A percentile compares a stretch with the other conserved stretches of the same genome.
Conservation (phyloP, 2,329 filamentous ascomycete species). For the Arthrobotrys pseudoclavata region DNA sequence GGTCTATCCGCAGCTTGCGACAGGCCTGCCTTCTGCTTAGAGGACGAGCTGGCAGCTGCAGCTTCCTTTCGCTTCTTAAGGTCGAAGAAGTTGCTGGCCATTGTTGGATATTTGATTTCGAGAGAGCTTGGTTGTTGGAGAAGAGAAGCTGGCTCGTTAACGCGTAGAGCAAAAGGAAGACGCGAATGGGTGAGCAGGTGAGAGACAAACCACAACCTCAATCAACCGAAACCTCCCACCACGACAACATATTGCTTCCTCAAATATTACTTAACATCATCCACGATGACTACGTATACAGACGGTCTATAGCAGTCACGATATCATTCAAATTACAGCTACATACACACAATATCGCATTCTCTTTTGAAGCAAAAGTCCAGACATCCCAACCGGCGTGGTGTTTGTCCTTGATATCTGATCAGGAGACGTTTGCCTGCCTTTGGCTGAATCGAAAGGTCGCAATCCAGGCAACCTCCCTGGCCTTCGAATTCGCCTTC, state of each 20-base stretch:
- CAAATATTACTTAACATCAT: background rate
- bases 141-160: slow-evolving; percentile 3
- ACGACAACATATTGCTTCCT: background rate
- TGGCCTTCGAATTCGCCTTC: slow-evolving; percentile 7
- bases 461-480: slow-evolving; percentile 24
- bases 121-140: background rate
- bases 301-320: background rate
- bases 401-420: slow-evolving; percentile 16
- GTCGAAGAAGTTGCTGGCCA: slow-evolving; percentile 79
- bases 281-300: background rate
- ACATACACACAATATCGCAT: no score
- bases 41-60: slow-evolving; percentile 69
- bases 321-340: background rate
- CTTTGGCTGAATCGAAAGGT: slow-evolving; percentile 10
- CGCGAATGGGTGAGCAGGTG: background rate
- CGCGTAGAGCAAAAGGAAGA: slow-evolving; percentile 38
- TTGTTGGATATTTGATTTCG: slow-evolving; percentile 8
- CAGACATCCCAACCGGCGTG: background rate
- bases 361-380: no score
- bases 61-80: slow-evolving; percentile 89
- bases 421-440: background rate
- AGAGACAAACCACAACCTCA: background rate
- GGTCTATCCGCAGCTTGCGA: slow-evolving; percentile 71
- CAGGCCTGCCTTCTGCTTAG: slow-evolving; percentile 76
- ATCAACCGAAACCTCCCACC: background rate